phyloP scores from a whole-genome alignment of 352 stramenopile genomes.

The Phytopythium cucurbitacearum region DNA sequence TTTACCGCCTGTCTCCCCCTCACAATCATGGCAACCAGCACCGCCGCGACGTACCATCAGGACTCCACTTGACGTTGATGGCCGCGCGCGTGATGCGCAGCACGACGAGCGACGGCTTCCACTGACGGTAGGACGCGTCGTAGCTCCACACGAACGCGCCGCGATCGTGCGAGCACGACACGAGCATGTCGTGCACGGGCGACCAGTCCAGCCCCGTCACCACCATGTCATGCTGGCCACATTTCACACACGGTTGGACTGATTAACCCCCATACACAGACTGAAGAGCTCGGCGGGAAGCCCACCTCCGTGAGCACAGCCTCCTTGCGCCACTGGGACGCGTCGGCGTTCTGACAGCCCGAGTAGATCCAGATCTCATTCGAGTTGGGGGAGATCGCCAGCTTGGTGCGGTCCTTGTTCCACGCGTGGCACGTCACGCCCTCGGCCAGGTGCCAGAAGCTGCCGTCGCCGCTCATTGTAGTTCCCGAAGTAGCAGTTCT shows the following conservation, averaged over 20 bases:
- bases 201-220: conserved; percentile 93
- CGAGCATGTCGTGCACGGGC: conserved; percentile 90
- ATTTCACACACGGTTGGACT: background rate
- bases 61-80: conserved; percentile 93
- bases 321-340: conserved; percentile 80
- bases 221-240: conserved; percentile 89
- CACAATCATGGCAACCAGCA: background rate
- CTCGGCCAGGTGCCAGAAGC: conserved; percentile 74
- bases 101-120: conserved; percentile 91
- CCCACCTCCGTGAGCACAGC: conserved; percentile 72
- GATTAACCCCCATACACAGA: background rate
- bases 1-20: background rate
- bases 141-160: conserved; percentile 95
- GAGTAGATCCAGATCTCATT: conserved; percentile 93
- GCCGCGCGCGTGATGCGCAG: conserved; percentile 90
- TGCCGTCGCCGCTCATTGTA: conserved; percentile 33
- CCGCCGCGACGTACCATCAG: conserved; percentile 52
- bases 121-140: conserved; percentile 77
- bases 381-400: conserved; percentile 90
- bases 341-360: conserved; percentile 71
- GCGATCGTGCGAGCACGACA: conserved; percentile 93
- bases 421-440: conserved; percentile 91
- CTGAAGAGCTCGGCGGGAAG: background rate
- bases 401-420: conserved; percentile 88
- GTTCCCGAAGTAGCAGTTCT: background rate